phyloP scores from a whole-genome alignment of 495 filamentous ascomycete genomes.

The Corynascus novoguineensis region DNA sequence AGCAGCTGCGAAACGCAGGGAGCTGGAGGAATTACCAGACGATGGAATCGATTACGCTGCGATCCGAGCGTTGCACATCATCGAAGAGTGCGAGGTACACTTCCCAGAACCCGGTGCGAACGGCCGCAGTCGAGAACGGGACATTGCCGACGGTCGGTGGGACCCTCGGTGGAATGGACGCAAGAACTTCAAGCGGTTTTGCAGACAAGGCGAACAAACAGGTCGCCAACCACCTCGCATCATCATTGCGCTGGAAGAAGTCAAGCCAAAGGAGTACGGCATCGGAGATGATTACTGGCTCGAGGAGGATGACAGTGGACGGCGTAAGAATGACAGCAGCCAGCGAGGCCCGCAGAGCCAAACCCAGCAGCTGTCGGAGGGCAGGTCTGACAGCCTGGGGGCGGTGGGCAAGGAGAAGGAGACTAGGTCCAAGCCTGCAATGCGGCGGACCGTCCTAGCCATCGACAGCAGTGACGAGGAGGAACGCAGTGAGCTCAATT shows the following conservation, averaged over 20 bases:
- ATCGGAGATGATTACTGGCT: conserved; percentile 83
- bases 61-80: conserved; percentile 68
- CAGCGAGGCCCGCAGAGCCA: conserved; percentile 25
- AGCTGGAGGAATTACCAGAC: conserved; percentile 45
- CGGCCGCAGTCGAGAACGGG: conserved; percentile 36
- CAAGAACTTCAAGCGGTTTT: conserved; percentile 94
- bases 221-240: conserved; percentile 49
- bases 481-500: conserved; percentile 7
- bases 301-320: conserved; percentile 35
- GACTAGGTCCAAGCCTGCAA: neutral
- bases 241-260: conserved; percentile 75
- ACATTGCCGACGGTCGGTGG: conserved; percentile 61
- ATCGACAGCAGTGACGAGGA: conserved; percentile 41
- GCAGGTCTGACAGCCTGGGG: neutral
- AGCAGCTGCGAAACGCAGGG: conserved; percentile 54
- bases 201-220: conserved; percentile 51
- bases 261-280: conserved; percentile 70
- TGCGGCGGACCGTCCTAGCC: conserved; percentile 20
- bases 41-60: conserved; percentile 59
- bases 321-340: conserved; percentile 27
- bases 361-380: conserved; percentile 8
- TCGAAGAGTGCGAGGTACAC: conserved; percentile 72
- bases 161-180: conserved; percentile 89
- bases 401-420: conserved; percentile 7
- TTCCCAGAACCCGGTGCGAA: conserved; percentile 17